Evolutionary conservation across 2,329 filamentous ascomycete species (phyloP).

Genomic region (Tolypocladium cylindrosporum): DNA sequence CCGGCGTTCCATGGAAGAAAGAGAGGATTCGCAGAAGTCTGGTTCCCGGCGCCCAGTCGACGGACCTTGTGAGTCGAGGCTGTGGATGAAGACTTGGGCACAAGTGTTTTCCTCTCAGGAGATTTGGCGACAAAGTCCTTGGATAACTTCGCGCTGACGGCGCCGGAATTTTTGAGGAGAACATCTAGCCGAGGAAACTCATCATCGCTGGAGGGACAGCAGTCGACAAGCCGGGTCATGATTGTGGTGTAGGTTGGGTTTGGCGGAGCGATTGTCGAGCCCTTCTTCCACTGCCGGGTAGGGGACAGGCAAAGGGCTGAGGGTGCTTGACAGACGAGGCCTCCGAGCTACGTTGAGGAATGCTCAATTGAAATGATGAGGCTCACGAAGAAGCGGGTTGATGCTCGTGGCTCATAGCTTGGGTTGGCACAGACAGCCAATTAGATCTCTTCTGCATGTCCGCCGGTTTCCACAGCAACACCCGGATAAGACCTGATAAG

Average conservation of each 20-base stretch:
- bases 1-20: constrained; percentile 21
- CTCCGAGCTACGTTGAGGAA: neutral
- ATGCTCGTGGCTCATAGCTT: neutral
- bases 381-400: neutral
- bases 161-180: constrained; percentile 11
- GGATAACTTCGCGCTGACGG: neutral
- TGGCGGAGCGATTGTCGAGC: neutral
- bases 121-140: constrained; percentile 1
- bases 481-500: neutral
- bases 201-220: constrained; percentile 25
- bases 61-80: constrained; percentile 19
- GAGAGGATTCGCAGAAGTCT: constrained; percentile 16
- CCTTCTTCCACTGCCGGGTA: neutral
- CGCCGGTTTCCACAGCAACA: neutral
- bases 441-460: neutral
- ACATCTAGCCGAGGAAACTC: constrained; percentile 30
- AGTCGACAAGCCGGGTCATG: constrained; percentile 20
- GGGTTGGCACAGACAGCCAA: neutral
- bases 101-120: constrained; percentile 7
- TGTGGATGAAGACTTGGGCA: constrained; percentile 13
- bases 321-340: neutral
- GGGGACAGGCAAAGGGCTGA: neutral
- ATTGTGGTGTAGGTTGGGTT: neutral
- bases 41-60: constrained; percentile 13
- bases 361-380: neutral